A percentile compares a stretch with the other conserved stretches of the same genome.
These are phyloP conservation scores for Linum trigynum DNA, from an alignment of 345 rosid genomes.

Conservation along the genomic window DNA sequence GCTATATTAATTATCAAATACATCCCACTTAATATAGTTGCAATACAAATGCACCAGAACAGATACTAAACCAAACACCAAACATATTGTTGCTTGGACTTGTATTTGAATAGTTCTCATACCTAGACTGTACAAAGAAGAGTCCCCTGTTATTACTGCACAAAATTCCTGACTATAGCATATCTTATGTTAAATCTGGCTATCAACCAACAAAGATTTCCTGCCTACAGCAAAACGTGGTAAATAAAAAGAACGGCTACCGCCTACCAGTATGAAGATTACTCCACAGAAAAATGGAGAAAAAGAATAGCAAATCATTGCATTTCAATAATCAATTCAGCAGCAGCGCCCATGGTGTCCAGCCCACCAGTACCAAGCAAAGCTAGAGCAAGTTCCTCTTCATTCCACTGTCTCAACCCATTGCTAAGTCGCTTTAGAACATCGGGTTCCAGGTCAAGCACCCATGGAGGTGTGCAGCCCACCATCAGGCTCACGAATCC, in stretches of 20 bases:
- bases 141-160: not conserved
- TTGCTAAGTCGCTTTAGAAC: slow-evolving; percentile 37
- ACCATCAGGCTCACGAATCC: slow-evolving; percentile 39
- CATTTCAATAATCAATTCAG: slow-evolving; percentile 25
- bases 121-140: not conserved
- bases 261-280: too few species aligned
- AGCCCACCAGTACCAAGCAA: slow-evolving; percentile 53
- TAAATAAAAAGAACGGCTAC: too few species aligned
- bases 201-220: too few species aligned
- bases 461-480: slow-evolving; percentile 43
- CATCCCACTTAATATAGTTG: too few species aligned
- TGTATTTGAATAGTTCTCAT: not conserved
- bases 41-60: too few species aligned
- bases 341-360: slow-evolving; percentile 29
- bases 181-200: not conserved
- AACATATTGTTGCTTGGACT: not conserved
- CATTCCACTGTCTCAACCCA: slow-evolving; percentile 46
- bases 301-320: slow-evolving; percentile 8
- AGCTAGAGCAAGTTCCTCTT: slow-evolving; percentile 44
- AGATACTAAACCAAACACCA: too few species aligned
- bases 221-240: too few species aligned
- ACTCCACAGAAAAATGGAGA: too few species aligned
- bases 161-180: not conserved
- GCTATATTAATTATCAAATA: too few species aligned
- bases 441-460: slow-evolving; percentile 36